Evolutionary conservation across 257 asterid genomes (phyloP).

Genomic region (Penstemon barbatus): DNA sequence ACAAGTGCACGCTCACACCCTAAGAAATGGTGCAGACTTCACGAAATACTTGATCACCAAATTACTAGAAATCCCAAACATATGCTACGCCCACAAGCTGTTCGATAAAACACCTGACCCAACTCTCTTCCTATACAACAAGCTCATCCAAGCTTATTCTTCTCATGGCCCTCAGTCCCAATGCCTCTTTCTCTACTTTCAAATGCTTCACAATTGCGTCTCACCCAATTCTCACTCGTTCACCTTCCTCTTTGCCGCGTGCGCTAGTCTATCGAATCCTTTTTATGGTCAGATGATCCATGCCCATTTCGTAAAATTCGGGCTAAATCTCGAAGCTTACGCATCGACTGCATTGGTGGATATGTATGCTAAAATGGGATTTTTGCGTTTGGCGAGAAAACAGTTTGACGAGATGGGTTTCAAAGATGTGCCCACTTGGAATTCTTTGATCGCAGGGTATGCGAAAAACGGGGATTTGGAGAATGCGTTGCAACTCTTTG

Average conservation of each 20-base stretch:
- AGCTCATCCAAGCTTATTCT: conserved; percentile 75
- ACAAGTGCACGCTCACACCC: conserved; percentile 59
- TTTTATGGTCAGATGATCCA: conserved; percentile 57
- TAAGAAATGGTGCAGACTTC: conserved; percentile 55
- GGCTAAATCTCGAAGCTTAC: conserved; percentile 52
- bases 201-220: conserved; percentile 42
- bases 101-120: conserved; percentile 36
- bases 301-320: conserved; percentile 62
- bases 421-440: conserved; percentile 77
- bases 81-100: conserved; percentile 22
- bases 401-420: conserved; percentile 55
- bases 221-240: conserved; percentile 61
- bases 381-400: conserved; percentile 46
- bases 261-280: conserved; percentile 42
- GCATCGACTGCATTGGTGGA: conserved; percentile 71
- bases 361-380: conserved; percentile 81
- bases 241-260: conserved; percentile 68
- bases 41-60: background rate
- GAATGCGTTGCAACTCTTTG: conserved; percentile 36
- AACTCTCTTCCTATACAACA: conserved; percentile 68
- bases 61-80: conserved; percentile 43
- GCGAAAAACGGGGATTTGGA: conserved; percentile 59
- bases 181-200: conserved; percentile 62
- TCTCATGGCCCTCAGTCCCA: conserved; percentile 48
- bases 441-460: conserved; percentile 71